Evolutionary conservation across 2,329 filamentous ascomycete genomes (phyloP).

Genomic region (Trichoderma semiorbis): DNA sequence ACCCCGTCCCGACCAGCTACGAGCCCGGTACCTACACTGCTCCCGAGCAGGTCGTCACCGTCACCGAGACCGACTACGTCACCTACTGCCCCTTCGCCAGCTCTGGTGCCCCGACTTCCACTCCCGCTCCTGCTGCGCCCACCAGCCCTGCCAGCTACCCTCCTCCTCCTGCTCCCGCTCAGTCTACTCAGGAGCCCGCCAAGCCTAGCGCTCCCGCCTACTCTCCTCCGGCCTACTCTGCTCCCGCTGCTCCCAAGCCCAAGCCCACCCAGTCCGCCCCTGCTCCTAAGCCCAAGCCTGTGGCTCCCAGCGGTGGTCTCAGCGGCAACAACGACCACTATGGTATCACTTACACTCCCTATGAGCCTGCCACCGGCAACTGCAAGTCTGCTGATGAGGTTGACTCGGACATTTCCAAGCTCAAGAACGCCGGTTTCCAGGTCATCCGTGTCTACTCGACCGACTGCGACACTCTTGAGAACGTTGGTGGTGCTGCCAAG

Average conservation of each 20-base stretch:
- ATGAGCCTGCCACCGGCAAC: conserved; percentile 50
- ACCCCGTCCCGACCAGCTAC: conserved; percentile 63
- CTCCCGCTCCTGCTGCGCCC: conserved; percentile 23
- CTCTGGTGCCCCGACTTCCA: conserved; percentile 34
- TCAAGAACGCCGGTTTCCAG: conserved; percentile 64
- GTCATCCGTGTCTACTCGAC: conserved; percentile 83
- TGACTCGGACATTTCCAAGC: conserved; percentile 55
- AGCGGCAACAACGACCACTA: conserved; percentile 53
- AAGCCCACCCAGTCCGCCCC: conserved; percentile 11
- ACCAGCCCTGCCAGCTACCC: conserved; percentile 19
- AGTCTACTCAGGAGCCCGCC: background rate
- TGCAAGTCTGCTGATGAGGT: conserved; percentile 66
- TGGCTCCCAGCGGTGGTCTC: conserved; percentile 30
- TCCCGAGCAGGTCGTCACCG: conserved; percentile 62
- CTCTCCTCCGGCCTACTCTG: background rate
- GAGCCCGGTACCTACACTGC: conserved; percentile 70
- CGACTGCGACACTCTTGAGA: conserved; percentile 78
- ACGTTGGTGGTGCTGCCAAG: conserved; percentile 67
- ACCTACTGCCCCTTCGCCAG: conserved; percentile 67
- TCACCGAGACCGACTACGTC: conserved; percentile 65
- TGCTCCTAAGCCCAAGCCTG: conserved; percentile 22
- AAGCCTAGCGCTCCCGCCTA: background rate
- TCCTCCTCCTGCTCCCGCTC: conserved; percentile 2
- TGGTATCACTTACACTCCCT: conserved; percentile 80
- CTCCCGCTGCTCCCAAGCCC: conserved; percentile 16